Evolutionary conservation across 108 stramenopile genomes (phyloP).

Genomic region (Cyclotella choctawhatcheeana): DNA sequence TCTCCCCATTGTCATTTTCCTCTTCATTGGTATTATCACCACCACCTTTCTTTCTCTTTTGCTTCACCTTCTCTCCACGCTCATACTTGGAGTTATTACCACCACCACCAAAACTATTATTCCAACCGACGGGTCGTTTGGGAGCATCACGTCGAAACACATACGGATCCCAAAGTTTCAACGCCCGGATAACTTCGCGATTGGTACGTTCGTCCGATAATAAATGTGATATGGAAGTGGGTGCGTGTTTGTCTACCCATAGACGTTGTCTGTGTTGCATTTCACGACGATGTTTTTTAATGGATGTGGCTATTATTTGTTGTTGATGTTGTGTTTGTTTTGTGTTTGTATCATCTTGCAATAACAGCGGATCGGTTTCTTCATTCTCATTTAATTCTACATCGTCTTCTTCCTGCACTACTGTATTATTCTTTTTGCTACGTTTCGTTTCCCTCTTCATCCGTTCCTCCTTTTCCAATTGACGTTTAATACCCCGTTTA

Average conservation of each 20-base stretch:
- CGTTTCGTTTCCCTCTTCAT: no score
- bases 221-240: slow-evolving; percentile 84
- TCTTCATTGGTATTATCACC: no score
- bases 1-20: slow-evolving; percentile 10
- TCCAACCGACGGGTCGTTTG: slow-evolving; percentile 51
- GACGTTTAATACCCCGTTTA: slow-evolving; percentile 43
- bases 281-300: slow-evolving; percentile 18
- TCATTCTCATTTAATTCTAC: not conserved
- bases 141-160: slow-evolving; percentile 88
- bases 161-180: slow-evolving; percentile 94
- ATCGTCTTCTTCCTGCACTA: slow-evolving; percentile 21
- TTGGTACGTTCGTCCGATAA: slow-evolving; percentile 94
- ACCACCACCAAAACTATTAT: slow-evolving; percentile 11
- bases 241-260: slow-evolving; percentile 96
- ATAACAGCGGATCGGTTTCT: no score
- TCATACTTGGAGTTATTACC: slow-evolving; percentile 18
- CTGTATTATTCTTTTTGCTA: slow-evolving; percentile 4
- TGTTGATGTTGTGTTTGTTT: no score
- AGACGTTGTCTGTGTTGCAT: slow-evolving; percentile 51
- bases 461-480: slow-evolving; percentile 42
- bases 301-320: no score
- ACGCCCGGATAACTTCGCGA: slow-evolving; percentile 88
- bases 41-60: not conserved
- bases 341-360: not conserved
- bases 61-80: slow-evolving; percentile 5